Percentiles rank a stretch among this genome's conserved stretches.
phyloP scores from a whole-genome alignment of 1,139 yeast species.

The Kluyveromyces sp. region DNA sequence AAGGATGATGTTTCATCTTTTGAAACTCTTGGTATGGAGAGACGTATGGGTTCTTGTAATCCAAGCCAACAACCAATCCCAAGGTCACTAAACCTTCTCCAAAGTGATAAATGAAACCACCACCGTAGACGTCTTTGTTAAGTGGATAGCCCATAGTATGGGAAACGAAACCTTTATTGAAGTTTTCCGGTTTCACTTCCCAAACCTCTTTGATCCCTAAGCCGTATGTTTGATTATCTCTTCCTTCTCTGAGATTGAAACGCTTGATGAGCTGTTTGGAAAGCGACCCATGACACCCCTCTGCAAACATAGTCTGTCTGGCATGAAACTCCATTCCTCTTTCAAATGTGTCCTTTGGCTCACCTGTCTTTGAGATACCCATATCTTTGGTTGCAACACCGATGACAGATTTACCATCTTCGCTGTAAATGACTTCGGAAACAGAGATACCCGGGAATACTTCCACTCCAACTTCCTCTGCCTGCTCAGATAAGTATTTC shows the following conservation, averaged over 20 bases:
- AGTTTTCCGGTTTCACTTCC: constrained; percentile 86
- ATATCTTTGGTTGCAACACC: constrained; percentile 94
- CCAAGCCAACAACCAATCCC: constrained; percentile 87
- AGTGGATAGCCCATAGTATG: constrained; percentile 92
- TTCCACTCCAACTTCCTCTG: constrained; percentile 91
- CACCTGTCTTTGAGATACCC: constrained; percentile 71
- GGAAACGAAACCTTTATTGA: constrained; percentile 72
- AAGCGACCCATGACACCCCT: constrained; percentile 95
- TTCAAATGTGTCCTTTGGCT: constrained; percentile 75
- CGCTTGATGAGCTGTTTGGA: constrained; percentile 67
- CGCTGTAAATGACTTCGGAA: constrained; percentile 64
- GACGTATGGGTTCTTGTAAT: constrained; percentile 86
- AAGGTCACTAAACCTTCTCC: constrained; percentile 88
- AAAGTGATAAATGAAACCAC: constrained; percentile 95
- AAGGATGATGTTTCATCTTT: constrained; percentile 86
- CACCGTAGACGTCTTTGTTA: constrained; percentile 70
- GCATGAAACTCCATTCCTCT: constrained; percentile 97
- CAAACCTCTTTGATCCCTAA: constrained; percentile 93
- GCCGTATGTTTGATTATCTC: constrained; percentile 85
- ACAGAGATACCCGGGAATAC: constrained; percentile 88
- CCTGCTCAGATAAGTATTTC: constrained; percentile 75
- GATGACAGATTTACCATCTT: constrained; percentile 49
- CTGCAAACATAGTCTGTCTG: constrained; percentile 79
- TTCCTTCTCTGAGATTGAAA: constrained; percentile 57
- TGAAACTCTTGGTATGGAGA: constrained; percentile 96